These are phyloP conservation scores for Avena eriantha DNA, from an alignment of 176 grass and related monocot genomes.

Conservation along the genomic window DNA sequence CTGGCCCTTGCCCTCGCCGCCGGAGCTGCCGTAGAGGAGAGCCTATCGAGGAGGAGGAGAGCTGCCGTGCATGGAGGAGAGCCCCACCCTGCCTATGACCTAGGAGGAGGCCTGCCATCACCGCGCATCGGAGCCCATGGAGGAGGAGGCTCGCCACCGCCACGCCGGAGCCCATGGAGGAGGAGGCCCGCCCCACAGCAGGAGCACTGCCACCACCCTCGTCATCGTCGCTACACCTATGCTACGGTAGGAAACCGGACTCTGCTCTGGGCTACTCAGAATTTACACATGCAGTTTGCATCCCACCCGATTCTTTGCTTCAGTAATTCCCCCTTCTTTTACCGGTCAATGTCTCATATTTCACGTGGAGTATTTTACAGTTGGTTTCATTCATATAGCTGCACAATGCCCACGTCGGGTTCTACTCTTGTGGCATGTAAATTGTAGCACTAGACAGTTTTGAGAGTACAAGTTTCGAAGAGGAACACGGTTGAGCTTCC, in stretches of 20 bases:
- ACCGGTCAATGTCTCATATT: neutral
- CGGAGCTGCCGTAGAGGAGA: too few species aligned
- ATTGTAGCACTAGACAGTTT: neutral
- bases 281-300: neutral
- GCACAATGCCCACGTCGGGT: neutral
- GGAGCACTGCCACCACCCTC: too few species aligned
- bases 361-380: neutral
- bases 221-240: too few species aligned
- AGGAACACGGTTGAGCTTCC: constrained; percentile 25
- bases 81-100: too few species aligned
- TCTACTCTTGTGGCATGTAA: neutral
- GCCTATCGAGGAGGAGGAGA: too few species aligned
- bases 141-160: too few species aligned
- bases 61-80: too few species aligned
- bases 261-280: neutral
- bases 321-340: neutral
- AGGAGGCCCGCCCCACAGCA: too few species aligned
- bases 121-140: too few species aligned
- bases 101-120: too few species aligned
- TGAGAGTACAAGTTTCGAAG: neutral
- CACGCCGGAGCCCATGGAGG: too few species aligned
- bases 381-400: neutral
- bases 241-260: neutral
- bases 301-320: constrained; percentile 12
- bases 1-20: too few species aligned